A percentile compares a stretch with the other conserved stretches of the same genome.
Evolutionary conservation across 441 rosid species (phyloP).

Genomic region (Jatropha podagrica): DNA sequence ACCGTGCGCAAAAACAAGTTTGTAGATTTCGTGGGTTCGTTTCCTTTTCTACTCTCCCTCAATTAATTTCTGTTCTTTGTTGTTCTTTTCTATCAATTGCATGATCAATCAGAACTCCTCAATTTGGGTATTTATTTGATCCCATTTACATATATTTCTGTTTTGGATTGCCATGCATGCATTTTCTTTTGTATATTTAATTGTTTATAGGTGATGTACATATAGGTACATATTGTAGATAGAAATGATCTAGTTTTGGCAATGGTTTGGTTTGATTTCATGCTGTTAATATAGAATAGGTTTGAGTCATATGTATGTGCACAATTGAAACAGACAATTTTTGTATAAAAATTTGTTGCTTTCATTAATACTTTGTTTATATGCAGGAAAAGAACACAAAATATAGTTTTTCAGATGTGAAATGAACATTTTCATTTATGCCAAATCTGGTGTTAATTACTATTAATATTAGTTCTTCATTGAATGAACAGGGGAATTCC

Average conservation of each 20-base stretch:
- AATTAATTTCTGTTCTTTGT: background rate
- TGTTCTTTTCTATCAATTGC: background rate
- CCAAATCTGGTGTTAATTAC: too few relatives aligned
- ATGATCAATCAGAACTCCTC: background rate
- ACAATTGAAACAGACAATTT: too few relatives aligned
- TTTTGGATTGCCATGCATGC: background rate
- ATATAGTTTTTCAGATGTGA: too few relatives aligned
- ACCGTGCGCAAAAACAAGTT: constrained; percentile 81
- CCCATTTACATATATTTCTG: background rate
- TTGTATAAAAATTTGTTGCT: too few relatives aligned
- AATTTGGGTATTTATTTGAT: background rate
- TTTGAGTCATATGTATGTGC: too few relatives aligned
- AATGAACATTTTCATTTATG: too few relatives aligned
- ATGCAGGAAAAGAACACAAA: too few relatives aligned
- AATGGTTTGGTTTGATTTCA: too few relatives aligned
- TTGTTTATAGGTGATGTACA: background rate
- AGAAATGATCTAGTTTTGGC: background rate
- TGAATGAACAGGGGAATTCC: constrained; percentile 68
- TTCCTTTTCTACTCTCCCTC: background rate
- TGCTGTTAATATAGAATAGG: too few relatives aligned
- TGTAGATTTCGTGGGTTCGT: constrained; percentile 80
- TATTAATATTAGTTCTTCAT: constrained; percentile 1
- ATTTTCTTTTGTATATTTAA: background rate
- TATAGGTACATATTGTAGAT: background rate
- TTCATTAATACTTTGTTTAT: too few relatives aligned